These are phyloP conservation scores for Pseudogymnoascus sp. DNA, from an alignment of 2,329 filamentous ascomycete genomes.

Conservation along the genomic window DNA sequence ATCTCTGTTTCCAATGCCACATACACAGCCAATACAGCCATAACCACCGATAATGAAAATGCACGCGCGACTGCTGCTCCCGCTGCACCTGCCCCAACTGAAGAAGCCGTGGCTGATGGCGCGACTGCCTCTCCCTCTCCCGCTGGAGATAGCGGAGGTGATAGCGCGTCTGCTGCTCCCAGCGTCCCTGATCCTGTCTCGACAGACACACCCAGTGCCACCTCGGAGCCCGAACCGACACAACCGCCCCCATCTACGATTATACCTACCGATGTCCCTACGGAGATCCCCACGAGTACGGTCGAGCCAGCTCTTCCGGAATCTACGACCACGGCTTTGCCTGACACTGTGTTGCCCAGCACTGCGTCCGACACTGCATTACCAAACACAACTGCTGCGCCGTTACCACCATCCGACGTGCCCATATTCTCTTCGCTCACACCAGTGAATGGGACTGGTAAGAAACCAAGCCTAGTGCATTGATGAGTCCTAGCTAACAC, in stretches of 20 bases:
- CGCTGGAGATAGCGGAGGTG: not conserved
- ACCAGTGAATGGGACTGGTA: not conserved
- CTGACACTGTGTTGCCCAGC: not conserved
- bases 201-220: not conserved
- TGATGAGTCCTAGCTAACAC: not conserved
- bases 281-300: not conserved
- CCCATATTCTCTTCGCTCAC: not conserved
- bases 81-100: constrained; percentile 12
- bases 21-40: not conserved
- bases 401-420: not conserved
- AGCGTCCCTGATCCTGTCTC: not conserved
- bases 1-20: not conserved
- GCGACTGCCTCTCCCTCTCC: constrained; percentile 1
- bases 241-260: not conserved
- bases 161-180: not conserved
- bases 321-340: not conserved
- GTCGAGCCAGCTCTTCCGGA: not conserved
- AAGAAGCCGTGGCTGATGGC: not conserved
- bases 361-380: not conserved
- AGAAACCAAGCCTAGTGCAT: not conserved
- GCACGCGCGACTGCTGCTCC: constrained; percentile 15
- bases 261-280: not conserved
- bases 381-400: not conserved
- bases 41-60: not conserved
- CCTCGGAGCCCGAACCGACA: not conserved